Evolutionary conservation across 164 flowering plant genomes (phyloP), one percentile per base, ranked within the genome.

Genomic region (Paratinospora sagittata): DNA sequence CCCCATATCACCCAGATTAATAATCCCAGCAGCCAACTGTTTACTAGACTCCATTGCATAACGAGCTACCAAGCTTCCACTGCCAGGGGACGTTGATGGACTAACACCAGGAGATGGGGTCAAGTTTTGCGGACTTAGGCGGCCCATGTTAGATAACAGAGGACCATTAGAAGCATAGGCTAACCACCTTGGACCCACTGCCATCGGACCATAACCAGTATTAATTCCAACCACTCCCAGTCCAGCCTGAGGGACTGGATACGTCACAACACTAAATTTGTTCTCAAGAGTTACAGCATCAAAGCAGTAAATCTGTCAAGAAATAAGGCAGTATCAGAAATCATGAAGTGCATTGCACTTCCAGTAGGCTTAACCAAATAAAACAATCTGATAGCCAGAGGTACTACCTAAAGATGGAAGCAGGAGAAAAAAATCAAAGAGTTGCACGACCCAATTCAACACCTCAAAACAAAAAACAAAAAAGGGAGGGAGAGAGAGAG

Each of bases 31-130:
- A 72, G 98, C 98, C 65, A 95, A 76, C 6, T 92, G 97, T 81
- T 91, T 95, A 78, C 97, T 85, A n/a, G 98, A 95, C 76, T 95
- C 98, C 89, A 89, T 78, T 23, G 98, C 99, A 84, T 89, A 92
- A 7, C 95, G 91, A 69, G 99, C 97, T 76, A 95, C 85, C 78
- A 90, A 76, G 72, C 73, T 87, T 65, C 96, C 89, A 79, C 68
- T 85, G 65, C 90, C 66, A 21, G 99, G 99, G 17, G 98, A 92
- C 71, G 94, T 91, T 61, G 99, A 95, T 63, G 96, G 98, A 70
- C 94, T 92, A 57, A 85, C 93, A 74, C 97, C 91, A n/a, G 96
- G 88, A 73, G 93, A 84, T 36, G 96, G 86, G 72, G 90, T 86
- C 49, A 92, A 87, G 71, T 82, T 90, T 70, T 91, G 92, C 24